phyloP scores from a whole-genome alignment of 2,329 filamentous ascomycete genomes.

The Periconia sp. region DNA sequence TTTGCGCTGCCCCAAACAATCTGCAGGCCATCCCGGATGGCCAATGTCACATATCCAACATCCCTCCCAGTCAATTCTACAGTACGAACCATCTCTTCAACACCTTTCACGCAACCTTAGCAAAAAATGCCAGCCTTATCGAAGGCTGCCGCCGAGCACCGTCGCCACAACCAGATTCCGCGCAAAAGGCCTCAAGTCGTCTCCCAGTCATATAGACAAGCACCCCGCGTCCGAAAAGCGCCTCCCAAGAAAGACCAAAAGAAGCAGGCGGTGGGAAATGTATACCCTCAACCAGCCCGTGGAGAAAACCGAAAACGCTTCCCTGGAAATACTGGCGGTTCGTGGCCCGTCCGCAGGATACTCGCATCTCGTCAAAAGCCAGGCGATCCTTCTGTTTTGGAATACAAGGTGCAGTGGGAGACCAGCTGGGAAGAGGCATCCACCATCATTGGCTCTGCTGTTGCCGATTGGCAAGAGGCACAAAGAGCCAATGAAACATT shows the following conservation, averaged over 20 bases:
- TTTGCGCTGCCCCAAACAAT: neutral
- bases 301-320: slow-evolving; percentile 1
- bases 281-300: neutral
- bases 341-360: slow-evolving; percentile 8
- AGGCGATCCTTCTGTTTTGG: neutral
- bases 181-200: slow-evolving; percentile 4
- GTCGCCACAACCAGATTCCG: slow-evolving; percentile 6
- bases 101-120: neutral
- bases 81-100: neutral
- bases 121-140: slow-evolving; percentile 4
- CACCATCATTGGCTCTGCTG: neutral
- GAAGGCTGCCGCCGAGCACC: slow-evolving; percentile 2
- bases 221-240: neutral
- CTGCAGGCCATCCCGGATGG: neutral
- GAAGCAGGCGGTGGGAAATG: neutral
- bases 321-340: neutral
- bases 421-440: slow-evolving; percentile 8
- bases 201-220: neutral
- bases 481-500: slow-evolving; percentile 1
- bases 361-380: slow-evolving; percentile 5
- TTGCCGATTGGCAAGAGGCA: slow-evolving; percentile 7
- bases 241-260: neutral
- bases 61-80: neutral
- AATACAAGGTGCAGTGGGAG: slow-evolving; percentile 14
- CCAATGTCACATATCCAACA: slow-evolving; percentile 1